Percentiles rank a stretch among this genome's conserved stretches.
Evolutionary conservation across 495 filamentous ascomycete species (phyloP).

Genomic region (Trichoderma gamsii): DNA sequence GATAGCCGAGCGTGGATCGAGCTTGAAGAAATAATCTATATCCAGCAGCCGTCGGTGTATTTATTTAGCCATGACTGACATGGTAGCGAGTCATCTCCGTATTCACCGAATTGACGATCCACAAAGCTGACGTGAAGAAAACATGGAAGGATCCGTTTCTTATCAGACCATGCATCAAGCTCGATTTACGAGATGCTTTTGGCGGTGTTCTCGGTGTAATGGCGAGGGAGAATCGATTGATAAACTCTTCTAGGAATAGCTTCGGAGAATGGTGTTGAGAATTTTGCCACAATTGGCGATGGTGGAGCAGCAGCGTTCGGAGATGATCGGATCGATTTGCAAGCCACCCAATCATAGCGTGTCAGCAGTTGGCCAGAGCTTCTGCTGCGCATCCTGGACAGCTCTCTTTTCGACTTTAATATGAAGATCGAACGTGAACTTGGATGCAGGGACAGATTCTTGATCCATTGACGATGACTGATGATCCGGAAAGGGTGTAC

Average conservation of each 20-base stretch:
- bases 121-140: neutral
- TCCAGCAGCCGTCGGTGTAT: neutral
- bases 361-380: neutral
- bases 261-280: neutral
- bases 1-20: neutral
- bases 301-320: neutral
- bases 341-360: conserved; percentile 12
- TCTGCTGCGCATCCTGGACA: neutral
- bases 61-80: neutral
- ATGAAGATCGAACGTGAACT: neutral
- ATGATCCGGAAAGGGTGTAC: neutral
- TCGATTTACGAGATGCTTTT: neutral
- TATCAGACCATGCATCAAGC: neutral
- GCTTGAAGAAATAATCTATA: neutral
- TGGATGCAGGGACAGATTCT: neutral
- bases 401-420: neutral
- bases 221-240: neutral
- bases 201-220: neutral
- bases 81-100: neutral
- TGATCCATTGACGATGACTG: neutral
- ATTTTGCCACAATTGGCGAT: neutral
- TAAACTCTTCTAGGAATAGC: neutral
- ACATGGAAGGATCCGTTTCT: neutral
- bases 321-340: conserved; percentile 2
- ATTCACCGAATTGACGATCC: neutral